phyloP scores from a whole-genome alignment of 2,329 filamentous ascomycete genomes.

The Pseudocercospora vitis region DNA sequence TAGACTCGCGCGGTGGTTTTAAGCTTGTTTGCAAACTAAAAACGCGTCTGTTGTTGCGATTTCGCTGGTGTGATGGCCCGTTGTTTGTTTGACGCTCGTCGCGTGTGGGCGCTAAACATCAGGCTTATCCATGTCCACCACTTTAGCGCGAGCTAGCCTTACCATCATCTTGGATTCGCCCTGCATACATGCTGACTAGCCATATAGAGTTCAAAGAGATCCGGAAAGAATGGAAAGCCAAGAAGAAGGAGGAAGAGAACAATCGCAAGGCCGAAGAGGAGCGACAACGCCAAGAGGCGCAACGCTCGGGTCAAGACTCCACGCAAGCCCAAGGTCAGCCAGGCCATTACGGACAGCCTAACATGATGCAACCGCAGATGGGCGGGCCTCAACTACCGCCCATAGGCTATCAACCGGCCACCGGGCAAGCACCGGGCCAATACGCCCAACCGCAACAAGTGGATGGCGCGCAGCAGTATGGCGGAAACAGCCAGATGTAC shows the following conservation, averaged over 20 bases:
- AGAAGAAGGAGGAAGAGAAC: slow-evolving; percentile 97
- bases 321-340: slow-evolving; percentile 49
- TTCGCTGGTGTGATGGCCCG: slow-evolving; percentile 27
- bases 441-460: slow-evolving; percentile 49
- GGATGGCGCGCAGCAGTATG: slow-evolving; percentile 53
- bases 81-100: slow-evolving; percentile 28
- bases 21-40: slow-evolving; percentile 22
- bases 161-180: slow-evolving; percentile 26
- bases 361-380: slow-evolving; percentile 49
- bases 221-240: slow-evolving; percentile 97
- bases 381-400: slow-evolving; percentile 52
- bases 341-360: slow-evolving; percentile 45
- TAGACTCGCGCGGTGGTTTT: slow-evolving; percentile 18
- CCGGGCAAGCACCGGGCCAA: slow-evolving; percentile 45
- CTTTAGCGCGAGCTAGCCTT: slow-evolving; percentile 36
- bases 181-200: slow-evolving; percentile 41
- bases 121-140: slow-evolving; percentile 31
- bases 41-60: slow-evolving; percentile 7
- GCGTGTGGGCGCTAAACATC: slow-evolving; percentile 36
- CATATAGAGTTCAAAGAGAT: slow-evolving; percentile 94
- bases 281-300: slow-evolving; percentile 67
- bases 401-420: slow-evolving; percentile 53
- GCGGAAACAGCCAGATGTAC: slow-evolving; percentile 44
- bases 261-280: slow-evolving; percentile 89
- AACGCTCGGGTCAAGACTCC: slow-evolving; percentile 55